phyloP scores from a whole-genome alignment of 192 early-diverging fungal genomes.

The Chytriomyces hyalinus region DNA sequence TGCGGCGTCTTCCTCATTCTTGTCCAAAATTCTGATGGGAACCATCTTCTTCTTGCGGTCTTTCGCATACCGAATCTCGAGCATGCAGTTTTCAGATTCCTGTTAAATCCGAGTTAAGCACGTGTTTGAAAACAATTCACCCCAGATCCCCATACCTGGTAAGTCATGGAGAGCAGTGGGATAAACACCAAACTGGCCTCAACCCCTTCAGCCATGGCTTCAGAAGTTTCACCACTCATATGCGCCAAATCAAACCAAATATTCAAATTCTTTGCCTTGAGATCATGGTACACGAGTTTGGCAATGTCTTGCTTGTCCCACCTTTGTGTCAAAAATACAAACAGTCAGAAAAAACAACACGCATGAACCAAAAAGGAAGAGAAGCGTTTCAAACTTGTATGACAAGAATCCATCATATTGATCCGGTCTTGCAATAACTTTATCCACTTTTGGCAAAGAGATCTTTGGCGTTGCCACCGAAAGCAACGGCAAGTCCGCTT shows the following conservation, averaged over 20 bases:
- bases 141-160: too few species aligned
- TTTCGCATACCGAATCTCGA: background rate
- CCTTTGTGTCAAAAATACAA: background rate
- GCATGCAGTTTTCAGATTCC: slow-evolving; percentile 7
- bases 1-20: background rate
- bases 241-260: slow-evolving; percentile 11
- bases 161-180: background rate
- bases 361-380: too few species aligned
- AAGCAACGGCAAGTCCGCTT: too few species aligned
- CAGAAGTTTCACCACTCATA: slow-evolving; percentile 8
- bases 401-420: too few species aligned
- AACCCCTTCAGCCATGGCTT: background rate
- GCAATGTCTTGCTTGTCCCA: background rate
- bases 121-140: too few species aligned
- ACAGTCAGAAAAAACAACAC: too few species aligned
- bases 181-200: background rate
- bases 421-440: too few species aligned
- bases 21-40: background rate
- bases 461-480: too few species aligned
- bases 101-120: too few species aligned
- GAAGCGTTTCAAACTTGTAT: too few species aligned
- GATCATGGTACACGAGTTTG: slow-evolving; percentile 5
- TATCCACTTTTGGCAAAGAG: too few species aligned
- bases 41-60: slow-evolving; percentile 13
- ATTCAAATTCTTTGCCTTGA: slow-evolving; percentile 1